Base-by-base conservation (phyloP, 257 asterid species). In the Echium plantagineum region DNA sequence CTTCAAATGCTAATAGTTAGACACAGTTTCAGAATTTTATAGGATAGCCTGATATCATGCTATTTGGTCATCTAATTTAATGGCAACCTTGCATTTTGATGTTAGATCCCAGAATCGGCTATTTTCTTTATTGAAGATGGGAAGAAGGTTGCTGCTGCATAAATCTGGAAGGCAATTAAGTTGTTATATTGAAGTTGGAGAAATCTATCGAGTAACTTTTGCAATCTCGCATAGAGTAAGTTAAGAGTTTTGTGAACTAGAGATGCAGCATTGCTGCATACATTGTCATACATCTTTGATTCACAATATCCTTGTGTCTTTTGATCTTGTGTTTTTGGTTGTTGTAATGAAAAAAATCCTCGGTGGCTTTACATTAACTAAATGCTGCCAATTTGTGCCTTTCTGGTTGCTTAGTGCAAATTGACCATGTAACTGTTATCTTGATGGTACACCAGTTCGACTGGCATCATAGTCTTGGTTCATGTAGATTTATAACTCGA, bases 71-170 rank as follows among this genome's bases (percentile, higher is more conserved):
- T 52, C 64, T 51, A 62, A 55, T 52, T 59, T 15, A 21, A 64
- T 67, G 47, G 57, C 35, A 26, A 57, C 1, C 52, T 22, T 19
- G 12, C 24, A 20, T 60, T 63, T 9, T 55, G 63, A 9, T 63
- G 69, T 64, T 70, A 90, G 97, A 90, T 90, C 68, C 97, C 96
- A 12, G 96, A 85, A 68, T 55, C 80, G 32, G 87, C 97, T n/a
- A 85, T 90, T 58, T 90, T 62, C 83, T 87, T 90, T 67, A 85
- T 90, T 9, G 97, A 87, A 77, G 97, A 90, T 51, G 96, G 97
- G 66, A 90, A 81, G 72, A 90, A 90, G 86, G 95, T 90, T 49
- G 79, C 95, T 20, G 97, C 96, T 59, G 83, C 24, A 52, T 90
- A 78, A 79, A 57, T 32, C 49, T 21, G 58, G 21, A 54, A 71